A percentile compares a stretch with the other conserved stretches of the same genome.
phyloP scores from a whole-genome alignment of 345 rosid genomes.

The Cardamine occulta region DNA sequence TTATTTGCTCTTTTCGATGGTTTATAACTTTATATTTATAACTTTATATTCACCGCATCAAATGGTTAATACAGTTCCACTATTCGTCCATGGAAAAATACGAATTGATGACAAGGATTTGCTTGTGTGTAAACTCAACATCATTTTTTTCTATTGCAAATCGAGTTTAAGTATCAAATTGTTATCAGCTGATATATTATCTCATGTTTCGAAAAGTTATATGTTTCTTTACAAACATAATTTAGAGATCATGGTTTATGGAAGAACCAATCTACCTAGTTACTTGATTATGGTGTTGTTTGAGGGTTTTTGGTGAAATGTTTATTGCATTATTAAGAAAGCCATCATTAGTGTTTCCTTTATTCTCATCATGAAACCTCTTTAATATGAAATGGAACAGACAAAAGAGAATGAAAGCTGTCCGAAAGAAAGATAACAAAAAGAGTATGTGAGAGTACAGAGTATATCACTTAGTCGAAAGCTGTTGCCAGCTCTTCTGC shows the following conservation, averaged over 20 bases:
- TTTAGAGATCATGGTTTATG: not conserved
- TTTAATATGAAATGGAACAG: not conserved
- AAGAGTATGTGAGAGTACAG: constrained; percentile 3
- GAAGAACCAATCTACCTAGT: not conserved
- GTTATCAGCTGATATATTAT: not conserved
- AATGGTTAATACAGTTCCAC: not conserved
- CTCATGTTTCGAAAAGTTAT: not conserved
- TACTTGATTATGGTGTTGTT: not conserved
- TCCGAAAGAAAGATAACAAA: constrained; percentile 31
- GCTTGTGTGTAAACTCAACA: not conserved
- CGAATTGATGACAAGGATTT: not conserved
- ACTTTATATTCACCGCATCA: not conserved
- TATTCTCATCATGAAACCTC: not conserved
- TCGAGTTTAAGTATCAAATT: not conserved
- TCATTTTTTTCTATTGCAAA: not conserved
- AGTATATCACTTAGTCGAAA: constrained; percentile 3
- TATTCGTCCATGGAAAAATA: too few species aligned
- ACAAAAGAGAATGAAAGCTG: constrained; percentile 23
- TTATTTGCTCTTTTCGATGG: constrained; percentile 5
- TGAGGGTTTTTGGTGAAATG: not conserved
- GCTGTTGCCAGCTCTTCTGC: constrained; percentile 38
- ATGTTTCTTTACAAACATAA: not conserved
- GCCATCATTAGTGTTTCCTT: not conserved
- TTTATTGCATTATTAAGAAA: not conserved
- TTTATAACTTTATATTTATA: too few species aligned